Base-by-base conservation (phyloP, 768 basidiomycete genomes). In the Rhodotorula diobovata region DNA sequence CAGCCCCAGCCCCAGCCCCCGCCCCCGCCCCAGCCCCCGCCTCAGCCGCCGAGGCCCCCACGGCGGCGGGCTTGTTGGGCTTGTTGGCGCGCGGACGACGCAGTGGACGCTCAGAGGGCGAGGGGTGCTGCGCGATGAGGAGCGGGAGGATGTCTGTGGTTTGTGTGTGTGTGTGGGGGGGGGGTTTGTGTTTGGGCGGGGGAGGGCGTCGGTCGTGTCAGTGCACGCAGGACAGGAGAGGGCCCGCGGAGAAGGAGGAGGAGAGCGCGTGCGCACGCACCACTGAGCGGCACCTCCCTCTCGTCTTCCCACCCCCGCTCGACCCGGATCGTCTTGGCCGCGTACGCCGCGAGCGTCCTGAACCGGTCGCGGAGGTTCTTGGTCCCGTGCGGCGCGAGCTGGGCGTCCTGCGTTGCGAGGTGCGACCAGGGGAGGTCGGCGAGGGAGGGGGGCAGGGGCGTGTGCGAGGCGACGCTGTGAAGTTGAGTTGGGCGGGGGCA, bases 341-440 rank as follows among this genome's bases (percentile, higher is more conserved):
- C 54, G 20, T 32, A 34, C 6, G 2, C 10, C 25, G 34, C 54
- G 54, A 71, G 45, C 30, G 55, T 37, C 3, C 65, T 46, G 65
- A 67, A 69, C 16, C 67, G 60, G 35, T 73, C 64, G 39, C 72
- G 63, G 2, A 73, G 35, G 67, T 73, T 73, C 64, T 66, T 69
- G 2, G 53, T 10, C 4, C 72, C 72, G 21, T 73, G 72, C 28
- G 25, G 54, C 41, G 43, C n/a, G 50, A 73, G 60, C 2, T 20
- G 35, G 12, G 63, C 50, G 37, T 68, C 62, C 4, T 14, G 10
- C 12, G 28, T 14, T 15, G 30, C 16, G 34, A 72, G 50, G 18
- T 6, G 2, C 28, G 54, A 21, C 45, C 55, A 72, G n/a, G 68
- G 63, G 46, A 72, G 57, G 34, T 72, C 71, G 67, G 67, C 51